A percentile compares a stretch with the other conserved stretches of the same genome.
Evolutionary conservation across 176 grass and related monocot species (phyloP).

Genomic region (Aegilops bicornis): DNA sequence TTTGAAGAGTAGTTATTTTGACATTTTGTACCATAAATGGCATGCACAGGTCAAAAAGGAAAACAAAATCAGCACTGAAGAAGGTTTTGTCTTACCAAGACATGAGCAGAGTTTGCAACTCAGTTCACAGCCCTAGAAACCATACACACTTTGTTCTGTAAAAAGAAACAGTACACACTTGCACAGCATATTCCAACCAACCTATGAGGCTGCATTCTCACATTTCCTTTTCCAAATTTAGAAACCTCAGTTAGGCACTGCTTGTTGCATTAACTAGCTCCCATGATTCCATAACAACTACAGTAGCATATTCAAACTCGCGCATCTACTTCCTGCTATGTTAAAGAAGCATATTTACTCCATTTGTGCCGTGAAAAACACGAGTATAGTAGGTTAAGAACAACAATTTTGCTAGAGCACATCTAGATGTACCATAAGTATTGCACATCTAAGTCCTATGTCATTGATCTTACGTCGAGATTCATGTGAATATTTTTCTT

Average conservation of each 20-base stretch:
- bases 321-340: not conserved
- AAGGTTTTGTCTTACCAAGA: not conserved
- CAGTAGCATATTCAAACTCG: not conserved
- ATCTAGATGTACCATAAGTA: too few species aligned
- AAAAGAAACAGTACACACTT: not conserved
- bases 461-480: too few species aligned
- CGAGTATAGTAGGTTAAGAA: not conserved
- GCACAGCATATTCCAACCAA: not conserved
- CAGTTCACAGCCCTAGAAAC: not conserved
- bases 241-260: not conserved
- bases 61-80: not conserved
- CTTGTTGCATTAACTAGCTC: conserved; percentile 7
- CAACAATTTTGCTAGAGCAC: not conserved
- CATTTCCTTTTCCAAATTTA: not conserved
- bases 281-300: not conserved
- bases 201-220: not conserved
- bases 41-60: not conserved
- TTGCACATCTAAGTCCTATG: too few species aligned
- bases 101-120: not conserved
- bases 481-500: too few species aligned
- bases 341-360: not conserved
- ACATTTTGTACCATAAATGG: not conserved
- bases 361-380: not conserved
- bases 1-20: not conserved
- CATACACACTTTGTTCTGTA: not conserved